Evolutionary conservation across 2,329 filamentous ascomycete genomes (phyloP).

Genomic region (Fusarium beomiforme): DNA sequence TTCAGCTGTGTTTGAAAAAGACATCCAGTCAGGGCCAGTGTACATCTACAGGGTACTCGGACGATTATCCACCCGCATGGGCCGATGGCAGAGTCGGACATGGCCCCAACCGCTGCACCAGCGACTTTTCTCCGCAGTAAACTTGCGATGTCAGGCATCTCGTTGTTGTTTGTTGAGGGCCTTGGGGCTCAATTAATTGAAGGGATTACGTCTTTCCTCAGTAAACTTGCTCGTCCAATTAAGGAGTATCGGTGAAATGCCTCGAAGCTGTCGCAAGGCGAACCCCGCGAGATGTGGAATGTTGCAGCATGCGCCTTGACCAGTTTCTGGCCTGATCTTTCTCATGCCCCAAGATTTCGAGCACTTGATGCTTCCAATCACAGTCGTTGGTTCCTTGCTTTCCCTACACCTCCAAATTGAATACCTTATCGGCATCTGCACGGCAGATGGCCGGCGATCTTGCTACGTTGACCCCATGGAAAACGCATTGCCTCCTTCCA

Average conservation of each 20-base stretch:
- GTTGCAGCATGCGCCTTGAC: slow-evolving; percentile 34
- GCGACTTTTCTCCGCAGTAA: not conserved
- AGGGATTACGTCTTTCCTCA: not conserved
- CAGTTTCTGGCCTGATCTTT: slow-evolving; percentile 44
- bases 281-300: slow-evolving; percentile 30
- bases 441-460: slow-evolving; percentile 44
- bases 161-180: not conserved
- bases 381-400: slow-evolving; percentile 16
- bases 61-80: slow-evolving; percentile 42
- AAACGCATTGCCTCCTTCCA: not conserved
- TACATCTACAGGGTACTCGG: slow-evolving; percentile 37
- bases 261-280: slow-evolving; percentile 11
- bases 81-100: slow-evolving; percentile 36
- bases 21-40: slow-evolving; percentile 2
- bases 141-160: not conserved
- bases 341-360: slow-evolving; percentile 20
- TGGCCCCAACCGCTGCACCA: not conserved
- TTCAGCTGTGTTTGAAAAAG: slow-evolving; percentile 15
- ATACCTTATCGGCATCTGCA: slow-evolving; percentile 45
- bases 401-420: slow-evolving; percentile 15
- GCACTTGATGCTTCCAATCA: slow-evolving; percentile 37
- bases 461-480: slow-evolving; percentile 37
- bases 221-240: not conserved
- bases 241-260: slow-evolving; percentile 16
- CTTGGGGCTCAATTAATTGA: not conserved